Percentiles rank a stretch among this genome's conserved stretches.
phyloP scores from a whole-genome alignment of 345 rosid species.

The Camelina sativa region DNA sequence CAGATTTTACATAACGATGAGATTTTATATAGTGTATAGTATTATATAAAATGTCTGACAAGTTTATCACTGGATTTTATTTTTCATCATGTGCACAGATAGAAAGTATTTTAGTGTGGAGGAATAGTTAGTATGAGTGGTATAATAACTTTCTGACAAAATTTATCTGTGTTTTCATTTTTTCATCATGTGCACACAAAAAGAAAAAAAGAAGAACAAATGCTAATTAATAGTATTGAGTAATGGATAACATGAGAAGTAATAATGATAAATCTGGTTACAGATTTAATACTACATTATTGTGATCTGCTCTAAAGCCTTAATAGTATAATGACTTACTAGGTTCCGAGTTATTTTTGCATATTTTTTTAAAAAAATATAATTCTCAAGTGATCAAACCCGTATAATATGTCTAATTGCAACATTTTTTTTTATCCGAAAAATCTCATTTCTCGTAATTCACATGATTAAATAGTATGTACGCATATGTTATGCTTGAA shows the following conservation, averaged over 20 bases:
- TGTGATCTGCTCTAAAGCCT: neutral
- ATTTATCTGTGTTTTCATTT: slow-evolving; percentile 8
- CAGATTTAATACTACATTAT: slow-evolving; percentile 1
- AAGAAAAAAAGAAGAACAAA: neutral
- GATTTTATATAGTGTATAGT: neutral
- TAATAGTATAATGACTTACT: too few relatives aligned
- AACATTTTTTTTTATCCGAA: too few relatives aligned
- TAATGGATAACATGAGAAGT: slow-evolving; percentile 23
- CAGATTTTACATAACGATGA: neutral
- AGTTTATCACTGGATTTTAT: slow-evolving; percentile 8
- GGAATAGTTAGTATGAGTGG: neutral
- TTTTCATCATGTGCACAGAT: slow-evolving; percentile 32
- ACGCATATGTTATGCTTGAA: too few relatives aligned
- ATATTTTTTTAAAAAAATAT: too few relatives aligned
- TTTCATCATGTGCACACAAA: slow-evolving; percentile 32
- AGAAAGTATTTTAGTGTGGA: neutral
- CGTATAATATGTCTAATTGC: too few relatives aligned
- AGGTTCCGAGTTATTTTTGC: too few relatives aligned
- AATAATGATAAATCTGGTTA: slow-evolving; percentile 27
- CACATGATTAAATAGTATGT: too few relatives aligned
- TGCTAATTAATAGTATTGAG: slow-evolving; percentile 5
- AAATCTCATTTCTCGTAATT: too few relatives aligned
- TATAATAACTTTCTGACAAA: slow-evolving; percentile 34
- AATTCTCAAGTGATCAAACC: too few relatives aligned
- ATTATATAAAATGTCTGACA: neutral